These are phyloP conservation scores for Dothistroma pini DNA, from an alignment of 2,329 filamentous ascomycete genomes.

Conservation along the genomic window DNA sequence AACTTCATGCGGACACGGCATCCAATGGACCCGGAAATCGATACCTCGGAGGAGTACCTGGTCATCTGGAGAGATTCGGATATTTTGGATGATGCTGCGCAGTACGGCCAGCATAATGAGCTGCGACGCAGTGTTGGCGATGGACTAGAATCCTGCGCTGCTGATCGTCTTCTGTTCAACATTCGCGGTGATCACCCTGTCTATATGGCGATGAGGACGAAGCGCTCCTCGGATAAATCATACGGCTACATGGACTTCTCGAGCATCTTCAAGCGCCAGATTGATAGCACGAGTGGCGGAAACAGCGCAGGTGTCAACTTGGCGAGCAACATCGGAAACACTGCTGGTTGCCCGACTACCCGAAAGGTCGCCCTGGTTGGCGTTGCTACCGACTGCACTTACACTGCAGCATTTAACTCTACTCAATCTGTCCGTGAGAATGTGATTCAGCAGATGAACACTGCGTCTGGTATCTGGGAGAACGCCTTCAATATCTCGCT, in stretches of 20 bases:
- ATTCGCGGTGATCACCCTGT: conserved; percentile 66
- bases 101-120: conserved; percentile 50
- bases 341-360: conserved; percentile 81
- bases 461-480: conserved; percentile 84
- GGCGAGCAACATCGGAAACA: conserved; percentile 71
- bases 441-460: conserved; percentile 79
- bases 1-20: conserved; percentile 73
- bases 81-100: conserved; percentile 46
- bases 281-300: conserved; percentile 66
- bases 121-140: conserved; percentile 47
- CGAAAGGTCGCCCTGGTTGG: conserved; percentile 88
- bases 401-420: conserved; percentile 67
- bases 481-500: conserved; percentile 91
- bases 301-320: conserved; percentile 80
- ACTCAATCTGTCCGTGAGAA: conserved; percentile 64
- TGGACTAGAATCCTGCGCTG: conserved; percentile 52
- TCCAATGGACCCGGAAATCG: conserved; percentile 64
- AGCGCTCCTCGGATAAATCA: conserved; percentile 44
- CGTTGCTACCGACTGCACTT: conserved; percentile 89
- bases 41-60: conserved; percentile 69
- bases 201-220: conserved; percentile 48
- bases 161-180: conserved; percentile 80
- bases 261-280: conserved; percentile 64
- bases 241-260: conserved; percentile 61
- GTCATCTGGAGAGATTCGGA: conserved; percentile 91